phyloP scores from a whole-genome alignment of 2,329 filamentous ascomycete species.

The Corinectria fuckeliana region DNA sequence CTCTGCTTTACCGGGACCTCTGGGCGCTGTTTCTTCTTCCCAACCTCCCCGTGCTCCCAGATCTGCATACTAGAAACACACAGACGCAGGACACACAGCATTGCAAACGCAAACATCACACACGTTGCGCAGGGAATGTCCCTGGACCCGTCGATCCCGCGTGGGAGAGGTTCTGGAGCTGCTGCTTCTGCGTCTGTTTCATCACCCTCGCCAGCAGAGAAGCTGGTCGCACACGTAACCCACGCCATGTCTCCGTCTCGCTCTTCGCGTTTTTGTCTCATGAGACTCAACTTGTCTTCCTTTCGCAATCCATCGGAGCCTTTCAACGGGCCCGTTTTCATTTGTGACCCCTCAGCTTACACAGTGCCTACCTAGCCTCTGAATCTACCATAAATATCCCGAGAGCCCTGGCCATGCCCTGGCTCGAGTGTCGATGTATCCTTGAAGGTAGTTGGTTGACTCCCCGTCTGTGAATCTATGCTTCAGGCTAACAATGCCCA shows the following conservation, averaged over 20 bases:
- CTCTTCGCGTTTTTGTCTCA: neutral
- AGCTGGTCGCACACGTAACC: too few species aligned
- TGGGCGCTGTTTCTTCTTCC: too few species aligned
- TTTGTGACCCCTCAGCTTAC: neutral
- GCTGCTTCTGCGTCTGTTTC: conserved; percentile 9
- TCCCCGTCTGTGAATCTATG: neutral
- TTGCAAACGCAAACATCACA: neutral
- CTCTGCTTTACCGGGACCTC: too few species aligned
- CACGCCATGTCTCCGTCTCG: neutral
- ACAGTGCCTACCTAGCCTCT: neutral
- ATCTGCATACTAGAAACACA: neutral
- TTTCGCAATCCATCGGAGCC: too few species aligned
- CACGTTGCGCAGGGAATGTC: neutral
- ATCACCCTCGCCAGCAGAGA: conserved; percentile 1
- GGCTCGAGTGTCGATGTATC: conserved; percentile 18
- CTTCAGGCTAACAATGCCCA: too few species aligned
- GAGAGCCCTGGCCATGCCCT: conserved; percentile 28
- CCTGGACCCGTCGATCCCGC: conserved; percentile 16
- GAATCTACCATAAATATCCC: conserved; percentile 9
- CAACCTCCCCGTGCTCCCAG: neutral
- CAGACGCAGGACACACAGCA: too few species aligned
- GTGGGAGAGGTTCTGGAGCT: neutral
- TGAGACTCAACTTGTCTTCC: neutral
- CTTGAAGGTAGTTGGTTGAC: neutral
- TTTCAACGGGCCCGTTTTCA: too few species aligned